Base-by-base conservation (phyloP, 1,284 basidiomycete genomes). In the Fistulinella cinereoalba region DNA sequence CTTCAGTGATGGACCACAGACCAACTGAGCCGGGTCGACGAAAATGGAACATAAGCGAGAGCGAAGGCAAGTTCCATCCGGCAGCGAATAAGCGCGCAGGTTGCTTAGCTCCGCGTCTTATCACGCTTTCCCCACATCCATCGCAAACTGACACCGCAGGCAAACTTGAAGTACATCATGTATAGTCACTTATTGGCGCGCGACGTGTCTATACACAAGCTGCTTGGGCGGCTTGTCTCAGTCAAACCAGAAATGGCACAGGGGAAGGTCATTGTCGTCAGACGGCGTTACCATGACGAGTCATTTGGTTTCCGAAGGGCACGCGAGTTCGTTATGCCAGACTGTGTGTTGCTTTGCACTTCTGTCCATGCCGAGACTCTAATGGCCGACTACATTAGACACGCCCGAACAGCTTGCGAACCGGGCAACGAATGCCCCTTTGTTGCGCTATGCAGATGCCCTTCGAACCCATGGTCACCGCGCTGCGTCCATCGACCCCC, bases 371-470 rank as follows among this genome's bases (percentile, higher is more conserved):
- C 18, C n/a, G 15, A 21, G 5, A 22, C 22, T 12, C 40, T 52
- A 41, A 54, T 22, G 12, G 15, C 13, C 10, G 16, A 10, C n/a
- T 25, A 33, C n/a, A n/a, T n/a, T 56, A 92, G 90, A 93, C 61
- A 89, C 85, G 0, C 64, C 76, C 2, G 72, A 75, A 0, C 90
- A 95, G 62, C 73, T 96, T 3, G 68, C 75, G 40, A 95, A 95
- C 64, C 77, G 92, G 16, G 76, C 76, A 13, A 64, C 66, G 9
- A 92, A 94, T 59, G 90, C 92, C 0, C 72, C 88, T 2, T 69
- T 96, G 12, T 70, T 95, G 28, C 85, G 92, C 33, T 94, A 93
- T 60, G 89, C 92, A 13, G 92, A 95, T 64, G 85, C 86, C 10
- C 78, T 94, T 53, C 79, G 92, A 21, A 81, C 76, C 0, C 86